Evolutionary conservation across 495 filamentous ascomycete genomes (phyloP).

Genomic region (Talaromyces wortmannii): DNA sequence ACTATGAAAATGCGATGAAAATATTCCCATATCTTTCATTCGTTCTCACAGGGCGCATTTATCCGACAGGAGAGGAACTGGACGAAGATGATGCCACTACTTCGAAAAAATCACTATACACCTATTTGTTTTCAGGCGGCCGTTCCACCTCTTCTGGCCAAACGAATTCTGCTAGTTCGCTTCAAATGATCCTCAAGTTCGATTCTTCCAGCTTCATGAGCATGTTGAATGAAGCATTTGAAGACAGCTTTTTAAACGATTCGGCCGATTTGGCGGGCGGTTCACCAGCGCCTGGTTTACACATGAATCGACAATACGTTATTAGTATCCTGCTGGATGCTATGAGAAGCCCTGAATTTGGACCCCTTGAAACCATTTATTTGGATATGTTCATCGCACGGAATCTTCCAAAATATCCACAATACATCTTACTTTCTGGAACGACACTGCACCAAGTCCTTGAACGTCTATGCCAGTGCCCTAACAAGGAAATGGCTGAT

Average conservation of each 20-base stretch:
- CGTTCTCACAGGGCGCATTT: slow-evolving; percentile 81
- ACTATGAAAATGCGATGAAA: slow-evolving; percentile 66
- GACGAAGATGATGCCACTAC: slow-evolving; percentile 57
- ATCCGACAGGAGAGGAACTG: slow-evolving; percentile 76
- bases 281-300: slow-evolving; percentile 19
- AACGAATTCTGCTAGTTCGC: slow-evolving; percentile 74
- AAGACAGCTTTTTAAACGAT: slow-evolving; percentile 88
- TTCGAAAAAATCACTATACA: slow-evolving; percentile 83
- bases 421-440: slow-evolving; percentile 87
- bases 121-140: slow-evolving; percentile 79
- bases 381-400: slow-evolving; percentile 97
- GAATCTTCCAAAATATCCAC: slow-evolving; percentile 92
- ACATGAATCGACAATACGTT: slow-evolving; percentile 82
- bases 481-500: slow-evolving; percentile 72
- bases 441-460: slow-evolving; percentile 77
- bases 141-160: slow-evolving; percentile 23
- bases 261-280: slow-evolving; percentile 48
- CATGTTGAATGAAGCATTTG: slow-evolving; percentile 94
- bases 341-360: slow-evolving; percentile 68
- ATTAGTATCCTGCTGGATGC: slow-evolving; percentile 84
- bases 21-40: slow-evolving; percentile 95
- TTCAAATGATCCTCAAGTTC: slow-evolving; percentile 77
- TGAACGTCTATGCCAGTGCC: slow-evolving; percentile 75
- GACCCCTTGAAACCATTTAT: slow-evolving; percentile 79
- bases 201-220: slow-evolving; percentile 89